Evolutionary conservation across 768 basidiomycete genomes (phyloP), one percentile per base, ranked within the genome.

Genomic region (Rossbeevera mucosa): DNA sequence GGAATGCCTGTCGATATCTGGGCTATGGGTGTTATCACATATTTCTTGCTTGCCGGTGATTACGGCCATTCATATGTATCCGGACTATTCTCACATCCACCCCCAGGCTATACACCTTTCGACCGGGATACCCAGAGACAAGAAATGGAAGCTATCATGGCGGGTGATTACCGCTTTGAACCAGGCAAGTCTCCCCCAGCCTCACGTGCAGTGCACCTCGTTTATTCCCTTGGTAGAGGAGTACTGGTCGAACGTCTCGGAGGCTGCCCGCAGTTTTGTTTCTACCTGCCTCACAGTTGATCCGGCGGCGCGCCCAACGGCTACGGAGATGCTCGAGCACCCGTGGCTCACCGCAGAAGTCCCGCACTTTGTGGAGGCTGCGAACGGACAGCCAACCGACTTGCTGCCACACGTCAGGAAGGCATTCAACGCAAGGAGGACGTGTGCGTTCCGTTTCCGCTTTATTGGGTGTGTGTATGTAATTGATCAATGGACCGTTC

Each of bases 11-110:
- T 96, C 16, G 95, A 95, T 62, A 73, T 95, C 50, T 94, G 93
- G 94, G 94, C 95, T 1, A 94, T 98, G 82, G 95, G 95, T 33
- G 95, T 99, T 45, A 94, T 99, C 69, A 90, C 95, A 12, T 97
- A 97, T 73, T 96, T 96, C 85, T 75, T 97, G 4, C 85, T 97
- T 24, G 85, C 85, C 47, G 85, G 82, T 65, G 56, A 18, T 63
- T 52, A 33, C 24, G 3, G 8, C n/a, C 30, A 22, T 21, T 30
- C 11, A 3, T 5, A 16, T 36, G 22, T 22, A 24, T 41, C 36
- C n/a, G 22, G 43, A 18, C 20, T 20, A 24, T 30, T 30, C 44
- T 54, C 14, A 56, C 12, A 14, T 45, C 9, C 16, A 20, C 43
- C 14, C 25, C 72, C 74, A 62, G 88, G 91, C 2, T 94, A 98